A percentile compares a stretch with the other conserved stretches of the same genome.
Conservation (phyloP, 805 yeast species). For the Zygoascus bituminiphila region DNA sequence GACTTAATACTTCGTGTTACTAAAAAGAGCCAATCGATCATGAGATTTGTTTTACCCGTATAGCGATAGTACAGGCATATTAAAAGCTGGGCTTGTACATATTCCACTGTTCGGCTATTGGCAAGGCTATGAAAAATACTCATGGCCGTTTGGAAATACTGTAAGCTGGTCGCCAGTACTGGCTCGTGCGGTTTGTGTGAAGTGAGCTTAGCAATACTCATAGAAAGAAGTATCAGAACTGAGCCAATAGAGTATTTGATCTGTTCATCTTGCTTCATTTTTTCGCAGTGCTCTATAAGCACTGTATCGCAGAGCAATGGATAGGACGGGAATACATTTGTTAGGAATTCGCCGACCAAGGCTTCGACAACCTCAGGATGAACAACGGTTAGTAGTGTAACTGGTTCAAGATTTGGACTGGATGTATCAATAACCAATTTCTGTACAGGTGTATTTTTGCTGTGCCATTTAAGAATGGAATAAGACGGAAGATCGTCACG, state of each 20-base stretch:
- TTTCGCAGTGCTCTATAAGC: not conserved
- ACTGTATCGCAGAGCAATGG: conserved; percentile 1
- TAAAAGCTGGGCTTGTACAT: conserved; percentile 1
- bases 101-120: not conserved
- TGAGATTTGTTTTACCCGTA: not conserved
- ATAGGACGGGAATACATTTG: not conserved
- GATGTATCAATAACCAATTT: not conserved
- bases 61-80: not conserved
- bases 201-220: not conserved
- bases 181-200: not conserved
- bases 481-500: not conserved
- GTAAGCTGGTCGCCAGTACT: not conserved
- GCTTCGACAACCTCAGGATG: not conserved
- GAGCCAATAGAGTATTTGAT: not conserved
- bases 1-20: not conserved
- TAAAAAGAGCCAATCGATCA: not conserved
- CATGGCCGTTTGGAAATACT: not conserved
- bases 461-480: not conserved
- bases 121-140: not conserved
- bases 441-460: not conserved
- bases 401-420: not conserved
- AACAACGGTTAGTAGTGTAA: not conserved
- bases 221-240: not conserved
- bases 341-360: not conserved
- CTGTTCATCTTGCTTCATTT: not conserved